Base-by-base conservation (phyloP, 345 rosid genomes). In the Ceriops decandra region DNA sequence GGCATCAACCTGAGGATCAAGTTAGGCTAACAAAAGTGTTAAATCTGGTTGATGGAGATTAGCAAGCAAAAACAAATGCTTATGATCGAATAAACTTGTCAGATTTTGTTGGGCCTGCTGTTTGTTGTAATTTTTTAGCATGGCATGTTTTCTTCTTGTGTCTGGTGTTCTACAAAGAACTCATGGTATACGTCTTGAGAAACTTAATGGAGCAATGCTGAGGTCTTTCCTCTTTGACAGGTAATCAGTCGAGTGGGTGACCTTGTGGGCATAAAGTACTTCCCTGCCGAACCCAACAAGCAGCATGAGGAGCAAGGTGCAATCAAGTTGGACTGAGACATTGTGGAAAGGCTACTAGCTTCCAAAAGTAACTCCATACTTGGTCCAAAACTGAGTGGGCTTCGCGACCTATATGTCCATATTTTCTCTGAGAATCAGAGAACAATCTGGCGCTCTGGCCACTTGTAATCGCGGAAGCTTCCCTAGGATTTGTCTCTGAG, bases 161-260 rank as follows among this genome's bases (percentile, higher is more conserved):
- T 11, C 28, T 56, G 59, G 59, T 56, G 6, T 11, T 56, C 30
- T 24, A 27, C 26, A 24, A 56, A 56, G 0, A 11, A 16, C 16
- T 10, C 16, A 15, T 56, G 28, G 31, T 56, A 54, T 10, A 10
- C 30, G 15, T 42, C 49, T 42, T 15, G 49, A 42, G 49, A 24
- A 56, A 22, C 13, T 56, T 21, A 56, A 54, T 3, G 0, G 49
- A 56, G 33, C 21, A 51, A 60, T 52, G 52, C 13, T 17, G 1
- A 11, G 26, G 9, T 51, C 30, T 11, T 46, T 52, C 3, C 53
- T 38, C 36, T 53, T 28, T 69, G 66, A 57, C 85, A 91, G 97
- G 93, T 87, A 47, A 84, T 91, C 68, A 87, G 93, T 76, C 67
- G 66, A 60, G 97, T 85, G 51, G 96, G 96, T 63, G 97, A 91